Conservation (phyloP, 1,284 basidiomycete genomes). For the Pisolithus thermaeus region DNA sequence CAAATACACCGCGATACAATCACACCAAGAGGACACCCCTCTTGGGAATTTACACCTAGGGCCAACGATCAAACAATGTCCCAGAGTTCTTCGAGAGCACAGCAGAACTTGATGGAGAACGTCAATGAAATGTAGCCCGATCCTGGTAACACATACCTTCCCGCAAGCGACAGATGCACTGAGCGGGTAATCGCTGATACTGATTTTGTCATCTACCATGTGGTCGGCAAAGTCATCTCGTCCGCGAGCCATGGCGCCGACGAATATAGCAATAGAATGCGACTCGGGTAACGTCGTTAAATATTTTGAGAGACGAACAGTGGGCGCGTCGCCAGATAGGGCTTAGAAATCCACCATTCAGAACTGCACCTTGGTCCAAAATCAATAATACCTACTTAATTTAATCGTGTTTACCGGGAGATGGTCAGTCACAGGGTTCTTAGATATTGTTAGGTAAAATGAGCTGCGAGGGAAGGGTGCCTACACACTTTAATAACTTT, state of each 20-base stretch:
- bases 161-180: slow-evolving; percentile 97
- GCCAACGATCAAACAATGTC: slow-evolving; percentile 41
- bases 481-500: slow-evolving; percentile 83
- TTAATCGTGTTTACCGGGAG: slow-evolving; percentile 95
- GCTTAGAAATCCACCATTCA: slow-evolving; percentile 41
- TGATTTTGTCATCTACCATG: slow-evolving; percentile 95
- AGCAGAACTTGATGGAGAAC: slow-evolving; percentile 50
- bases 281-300: slow-evolving; percentile 79
- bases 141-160: slow-evolving; percentile 53
- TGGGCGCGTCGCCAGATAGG: slow-evolving; percentile 87
- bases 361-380: background rate
- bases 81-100: slow-evolving; percentile 61
- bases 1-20: background rate
- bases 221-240: slow-evolving; percentile 97
- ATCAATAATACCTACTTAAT: slow-evolving; percentile 65
- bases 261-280: slow-evolving; percentile 91
- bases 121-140: slow-evolving; percentile 1
- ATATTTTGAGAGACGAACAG: slow-evolving; percentile 78
- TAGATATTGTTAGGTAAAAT: slow-evolving; percentile 6
- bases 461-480: slow-evolving; percentile 19
- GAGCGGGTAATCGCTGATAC: slow-evolving; percentile 91
- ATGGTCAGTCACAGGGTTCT: slow-evolving; percentile 96
- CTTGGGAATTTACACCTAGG: no score
- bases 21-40: background rate
- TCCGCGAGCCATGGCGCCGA: slow-evolving; percentile 96